Conservation (phyloP, 1,284 basidiomycete genomes). For the Fomitopsis betulina region DNA sequence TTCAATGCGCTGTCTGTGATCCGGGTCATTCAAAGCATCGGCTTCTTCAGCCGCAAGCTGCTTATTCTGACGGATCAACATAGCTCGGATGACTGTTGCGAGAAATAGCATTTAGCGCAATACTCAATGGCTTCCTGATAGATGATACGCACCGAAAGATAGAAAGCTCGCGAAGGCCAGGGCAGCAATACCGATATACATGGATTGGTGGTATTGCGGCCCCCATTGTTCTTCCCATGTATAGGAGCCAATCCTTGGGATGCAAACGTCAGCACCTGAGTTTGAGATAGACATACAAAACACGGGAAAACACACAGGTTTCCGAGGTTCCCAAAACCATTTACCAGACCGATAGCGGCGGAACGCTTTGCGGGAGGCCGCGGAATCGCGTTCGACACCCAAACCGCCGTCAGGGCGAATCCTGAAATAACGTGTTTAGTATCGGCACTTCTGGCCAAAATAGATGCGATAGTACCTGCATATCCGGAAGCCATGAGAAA, state of each 20-base stretch:
- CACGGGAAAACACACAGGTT: constrained; percentile 28
- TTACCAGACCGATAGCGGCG: constrained; percentile 40
- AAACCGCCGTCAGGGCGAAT: constrained; percentile 54
- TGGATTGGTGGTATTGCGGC: constrained; percentile 32
- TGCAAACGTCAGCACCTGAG: background rate
- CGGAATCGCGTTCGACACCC: constrained; percentile 60
- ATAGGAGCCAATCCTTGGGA: constrained; percentile 31
- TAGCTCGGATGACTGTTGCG: constrained; percentile 29
- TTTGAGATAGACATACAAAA: background rate
- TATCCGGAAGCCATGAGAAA: constrained; percentile 62
- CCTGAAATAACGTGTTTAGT: constrained; percentile 30
- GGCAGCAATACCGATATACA: constrained; percentile 30
- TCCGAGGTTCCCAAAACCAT: constrained; percentile 37
- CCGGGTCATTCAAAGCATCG: constrained; percentile 25
- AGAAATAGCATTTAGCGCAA: background rate
- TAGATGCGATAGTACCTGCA: constrained; percentile 34
- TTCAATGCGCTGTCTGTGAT: constrained; percentile 29
- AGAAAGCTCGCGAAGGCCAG: constrained; percentile 23
- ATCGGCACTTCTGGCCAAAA: background rate
- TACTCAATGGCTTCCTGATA: background rate
- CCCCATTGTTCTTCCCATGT: constrained; percentile 34
- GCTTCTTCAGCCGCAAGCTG: constrained; percentile 30
- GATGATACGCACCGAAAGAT: constrained; percentile 22
- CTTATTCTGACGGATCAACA: constrained; percentile 31
- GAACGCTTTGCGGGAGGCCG: constrained; percentile 59